These are phyloP conservation scores for Fusarium euwallaceae DNA, from an alignment of 2,329 filamentous ascomycete species.

Conservation along the genomic window DNA sequence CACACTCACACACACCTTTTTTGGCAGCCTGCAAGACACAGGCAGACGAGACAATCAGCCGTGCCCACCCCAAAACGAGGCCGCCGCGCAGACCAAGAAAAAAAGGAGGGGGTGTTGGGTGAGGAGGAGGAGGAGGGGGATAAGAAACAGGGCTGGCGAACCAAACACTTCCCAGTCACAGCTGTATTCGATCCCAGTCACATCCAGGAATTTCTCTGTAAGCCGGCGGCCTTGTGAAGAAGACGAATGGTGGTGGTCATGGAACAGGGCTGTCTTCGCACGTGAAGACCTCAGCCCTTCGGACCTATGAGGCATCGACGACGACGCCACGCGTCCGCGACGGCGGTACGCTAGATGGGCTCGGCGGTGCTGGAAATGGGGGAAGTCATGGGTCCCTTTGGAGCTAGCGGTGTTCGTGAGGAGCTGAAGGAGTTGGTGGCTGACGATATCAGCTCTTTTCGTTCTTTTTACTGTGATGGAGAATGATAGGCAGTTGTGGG, in stretches of 20 bases:
- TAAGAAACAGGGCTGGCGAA: constrained; percentile 31
- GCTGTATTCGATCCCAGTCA: constrained; percentile 39
- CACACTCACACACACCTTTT: constrained; percentile 8
- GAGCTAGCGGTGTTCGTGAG: constrained; percentile 29
- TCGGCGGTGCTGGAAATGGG: constrained; percentile 37
- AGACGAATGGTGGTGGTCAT: constrained; percentile 44
- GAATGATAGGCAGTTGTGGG: constrained; percentile 24
- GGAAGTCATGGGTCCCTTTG: constrained; percentile 45
- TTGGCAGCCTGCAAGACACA: constrained; percentile 34
- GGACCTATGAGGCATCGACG: constrained; percentile 38
- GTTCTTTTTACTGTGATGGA: not conserved
- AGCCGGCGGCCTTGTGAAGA: constrained; percentile 36
- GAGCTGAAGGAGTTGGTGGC: constrained; percentile 42
- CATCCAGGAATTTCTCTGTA: constrained; percentile 35
- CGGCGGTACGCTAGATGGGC: constrained; percentile 26
- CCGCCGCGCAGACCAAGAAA: constrained; percentile 23
- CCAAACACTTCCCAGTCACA: constrained; percentile 20
- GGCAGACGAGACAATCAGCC: constrained; percentile 34
- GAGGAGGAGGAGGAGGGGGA: not conserved
- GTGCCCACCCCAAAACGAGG: constrained; percentile 28
- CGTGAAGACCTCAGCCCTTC: constrained; percentile 42
- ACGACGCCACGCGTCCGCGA: constrained; percentile 43
- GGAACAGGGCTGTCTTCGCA: constrained; percentile 36
- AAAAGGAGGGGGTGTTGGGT: constrained; percentile 15
- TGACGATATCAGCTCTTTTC: constrained; percentile 30